Evolutionary conservation across 2,329 filamentous ascomycete species (phyloP).

Genomic region (Plenodomus biglobosus): DNA sequence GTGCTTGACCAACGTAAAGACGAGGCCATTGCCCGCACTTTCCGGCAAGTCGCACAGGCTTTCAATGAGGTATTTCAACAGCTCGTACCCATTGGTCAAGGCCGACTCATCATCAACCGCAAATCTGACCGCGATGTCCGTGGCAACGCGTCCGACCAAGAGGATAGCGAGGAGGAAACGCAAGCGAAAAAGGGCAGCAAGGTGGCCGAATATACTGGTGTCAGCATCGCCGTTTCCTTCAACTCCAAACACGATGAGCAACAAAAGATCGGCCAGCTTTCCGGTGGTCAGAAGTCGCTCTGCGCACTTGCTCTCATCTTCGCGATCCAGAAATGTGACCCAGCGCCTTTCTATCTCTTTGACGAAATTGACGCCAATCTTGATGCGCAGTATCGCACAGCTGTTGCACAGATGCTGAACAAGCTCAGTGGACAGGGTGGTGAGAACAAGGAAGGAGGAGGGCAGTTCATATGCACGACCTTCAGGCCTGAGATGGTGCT

Average conservation of each 20-base stretch:
- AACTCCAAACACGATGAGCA: conserved; percentile 99
- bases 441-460: conserved; percentile 52
- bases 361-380: conserved; percentile 99
- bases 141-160: conserved; percentile 50
- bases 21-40: conserved; percentile 96
- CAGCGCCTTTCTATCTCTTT: conserved; percentile 97
- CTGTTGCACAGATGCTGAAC: conserved; percentile 85
- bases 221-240: conserved; percentile 96
- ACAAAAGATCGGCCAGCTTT: conserved; percentile 95
- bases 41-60: conserved; percentile 94
- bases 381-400: conserved; percentile 95
- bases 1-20: conserved; percentile 95
- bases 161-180: conserved; percentile 49
- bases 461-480: conserved; percentile 97
- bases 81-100: conserved; percentile 89
- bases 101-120: conserved; percentile 88
- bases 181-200: conserved; percentile 22
- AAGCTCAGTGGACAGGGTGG: conserved; percentile 48
- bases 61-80: conserved; percentile 93
- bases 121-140: conserved; percentile 76
- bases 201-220: conserved; percentile 96
- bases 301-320: conserved; percentile 98
- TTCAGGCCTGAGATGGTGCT: conserved; percentile 96
- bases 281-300: conserved; percentile 95
- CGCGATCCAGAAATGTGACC: conserved; percentile 96